Base-by-base conservation (phyloP, 2,329 filamentous ascomycete species). In the Hymenoscyphus scutula region DNA sequence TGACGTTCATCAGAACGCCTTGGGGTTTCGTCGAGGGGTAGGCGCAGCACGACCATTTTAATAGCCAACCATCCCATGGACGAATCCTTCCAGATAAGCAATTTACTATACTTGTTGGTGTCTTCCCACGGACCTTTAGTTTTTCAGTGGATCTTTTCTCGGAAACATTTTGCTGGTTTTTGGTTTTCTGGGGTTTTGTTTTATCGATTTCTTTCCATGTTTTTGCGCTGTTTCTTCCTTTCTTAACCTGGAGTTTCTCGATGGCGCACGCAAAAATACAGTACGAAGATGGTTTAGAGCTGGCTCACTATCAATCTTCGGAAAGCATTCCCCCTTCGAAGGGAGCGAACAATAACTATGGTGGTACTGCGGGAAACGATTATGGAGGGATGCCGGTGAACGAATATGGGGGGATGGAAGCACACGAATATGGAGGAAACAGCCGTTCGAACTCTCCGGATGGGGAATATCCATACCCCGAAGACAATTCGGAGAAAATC, bases 401-500 rank as follows among this genome's bases (percentile, higher is more conserved):
- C 34, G 56, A 58, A 5, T 67, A 65, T 60, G 56, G 53, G 25
- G 60, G 61, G 27, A 63, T 63, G 61, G 64, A 61, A 48, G 61
- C 59, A 3, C 55, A 65, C 41, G 30, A 65, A 23, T 65, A 65
- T 29, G 55, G 30, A 11, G 61, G 54, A 41, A 65, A 10, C 56
- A 56, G 7, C 10, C 41, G 34, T 15, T 30, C 32, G 34, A 25
- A 41, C 8, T 55, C 51, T 6, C 29, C 51, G 65, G 53, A 61
- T 64, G 51, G 45, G 62, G 29, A 30, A 61, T 38, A 37, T 32
- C n/a, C 64, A 64, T 60, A 10, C 19, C 64, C 63, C 8, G 68
- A 70, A 10, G 62, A 63, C 19, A 63, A 56, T 5, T 65, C 61
- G 3, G 65, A 67, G 57, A 69, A 69, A 55, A 29, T 41, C 8